Percentiles rank a stretch among this genome's conserved stretches.
Conservation (phyloP, 805 yeast species). For the Starmerella vaccinii region DNA sequence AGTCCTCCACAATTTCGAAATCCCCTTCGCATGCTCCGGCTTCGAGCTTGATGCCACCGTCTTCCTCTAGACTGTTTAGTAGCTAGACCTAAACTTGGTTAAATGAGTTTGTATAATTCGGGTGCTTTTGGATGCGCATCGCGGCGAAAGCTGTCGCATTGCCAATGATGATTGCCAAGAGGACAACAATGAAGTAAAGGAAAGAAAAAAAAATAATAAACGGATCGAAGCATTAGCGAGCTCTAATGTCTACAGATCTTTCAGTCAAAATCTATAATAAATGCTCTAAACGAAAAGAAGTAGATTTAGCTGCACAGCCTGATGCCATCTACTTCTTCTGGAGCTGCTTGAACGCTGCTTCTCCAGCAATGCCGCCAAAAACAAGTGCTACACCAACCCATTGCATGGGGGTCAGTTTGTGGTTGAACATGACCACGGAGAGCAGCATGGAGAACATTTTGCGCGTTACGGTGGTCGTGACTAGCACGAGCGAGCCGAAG, state of each 20-base stretch:
- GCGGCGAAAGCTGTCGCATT: no score
- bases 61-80: conserved; percentile 34
- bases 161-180: no score
- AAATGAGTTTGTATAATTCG: no score
- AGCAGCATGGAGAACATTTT: conserved; percentile 92
- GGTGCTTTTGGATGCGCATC: no score
- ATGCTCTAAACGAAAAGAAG: background rate
- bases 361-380: conserved; percentile 75
- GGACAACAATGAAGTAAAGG: no score
- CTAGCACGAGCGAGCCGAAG: conserved; percentile 74
- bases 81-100: no score
- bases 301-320: background rate
- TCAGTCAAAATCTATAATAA: background rate
- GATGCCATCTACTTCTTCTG: background rate
- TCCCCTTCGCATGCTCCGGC: conserved; percentile 85
- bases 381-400: conserved; percentile 74
- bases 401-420: conserved; percentile 50
- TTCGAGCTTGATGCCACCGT: conserved; percentile 86
- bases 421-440: conserved; percentile 83
- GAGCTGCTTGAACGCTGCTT: conserved; percentile 45
- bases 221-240: no score
- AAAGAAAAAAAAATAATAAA: no score
- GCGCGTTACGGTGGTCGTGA: conserved; percentile 91
- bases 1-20: conserved; percentile 74
- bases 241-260: background rate